Conservation (phyloP, 148 eudicot genomes). For the Rhododendron vialii region DNA sequence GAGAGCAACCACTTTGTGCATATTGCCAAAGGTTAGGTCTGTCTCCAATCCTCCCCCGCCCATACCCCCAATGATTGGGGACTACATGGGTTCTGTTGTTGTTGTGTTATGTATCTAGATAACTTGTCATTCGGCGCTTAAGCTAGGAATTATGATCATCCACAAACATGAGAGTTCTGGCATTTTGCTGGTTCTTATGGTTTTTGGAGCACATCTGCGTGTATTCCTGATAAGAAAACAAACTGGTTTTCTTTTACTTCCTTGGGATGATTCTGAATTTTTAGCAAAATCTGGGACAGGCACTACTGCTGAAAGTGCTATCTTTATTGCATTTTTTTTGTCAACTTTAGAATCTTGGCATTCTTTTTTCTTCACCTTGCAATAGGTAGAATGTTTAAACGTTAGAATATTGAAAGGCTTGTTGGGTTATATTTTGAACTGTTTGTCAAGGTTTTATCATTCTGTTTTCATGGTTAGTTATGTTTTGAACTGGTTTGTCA, state of each 20-base stretch:
- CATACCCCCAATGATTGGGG: too few relatives aligned
- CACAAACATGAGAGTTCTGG: neutral
- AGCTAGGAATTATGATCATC: neutral
- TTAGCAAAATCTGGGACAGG: neutral
- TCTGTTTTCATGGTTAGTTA: conserved; percentile 37
- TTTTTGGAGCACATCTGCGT: neutral
- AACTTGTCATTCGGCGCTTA: neutral
- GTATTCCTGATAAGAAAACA: neutral
- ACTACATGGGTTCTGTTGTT: too few relatives aligned
- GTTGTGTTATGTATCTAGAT: neutral
- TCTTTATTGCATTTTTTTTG: neutral
- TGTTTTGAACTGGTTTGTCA: conserved; percentile 78
- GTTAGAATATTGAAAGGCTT: conserved; percentile 4
- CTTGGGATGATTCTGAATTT: neutral
- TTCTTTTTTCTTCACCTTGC: neutral
- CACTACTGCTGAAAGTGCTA: neutral
- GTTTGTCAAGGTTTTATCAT: conserved; percentile 14
- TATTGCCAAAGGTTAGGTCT: too few relatives aligned
- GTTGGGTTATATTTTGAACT: conserved; percentile 1
- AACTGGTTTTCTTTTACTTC: neutral
- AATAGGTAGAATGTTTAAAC: neutral
- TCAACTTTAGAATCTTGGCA: neutral
- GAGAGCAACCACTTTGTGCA: too few relatives aligned
- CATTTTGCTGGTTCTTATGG: neutral
- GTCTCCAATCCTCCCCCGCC: too few relatives aligned